Conservation (phyloP, 495 filamentous ascomycete genomes). For the Penicillium cinerascens region DNA sequence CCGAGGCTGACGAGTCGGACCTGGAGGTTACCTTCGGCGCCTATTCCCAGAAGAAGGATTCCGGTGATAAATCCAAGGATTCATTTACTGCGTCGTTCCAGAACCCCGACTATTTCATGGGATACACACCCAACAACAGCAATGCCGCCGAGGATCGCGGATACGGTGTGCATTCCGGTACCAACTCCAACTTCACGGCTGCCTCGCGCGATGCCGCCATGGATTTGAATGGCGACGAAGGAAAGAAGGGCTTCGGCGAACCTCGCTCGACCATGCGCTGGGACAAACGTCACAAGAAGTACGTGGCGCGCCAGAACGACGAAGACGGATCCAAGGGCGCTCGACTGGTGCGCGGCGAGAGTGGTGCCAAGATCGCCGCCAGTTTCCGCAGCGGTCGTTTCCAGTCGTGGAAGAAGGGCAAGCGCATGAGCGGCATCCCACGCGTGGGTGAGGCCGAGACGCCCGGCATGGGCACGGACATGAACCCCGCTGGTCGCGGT, state of each 20-base stretch:
- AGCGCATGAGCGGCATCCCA: constrained; percentile 74
- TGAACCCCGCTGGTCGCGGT: constrained; percentile 33
- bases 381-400: constrained; percentile 91
- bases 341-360: constrained; percentile 85
- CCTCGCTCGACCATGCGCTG: constrained; percentile 76
- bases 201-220: constrained; percentile 80
- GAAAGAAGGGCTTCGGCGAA: constrained; percentile 68
- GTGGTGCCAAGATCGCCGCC: constrained; percentile 91
- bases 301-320: constrained; percentile 85
- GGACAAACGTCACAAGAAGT: constrained; percentile 97
- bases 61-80: constrained; percentile 16
- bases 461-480: constrained; percentile 27
- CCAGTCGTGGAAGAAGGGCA: constrained; percentile 81
- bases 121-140: constrained; percentile 73
- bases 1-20: constrained; percentile 67
- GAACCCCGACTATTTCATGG: constrained; percentile 92
- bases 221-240: constrained; percentile 86
- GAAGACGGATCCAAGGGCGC: constrained; percentile 84
- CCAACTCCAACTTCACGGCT: constrained; percentile 70
- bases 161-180: constrained; percentile 86
- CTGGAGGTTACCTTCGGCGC: constrained; percentile 79
- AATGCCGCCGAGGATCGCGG: constrained; percentile 82
- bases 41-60: constrained; percentile 34
- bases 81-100: constrained; percentile 54
- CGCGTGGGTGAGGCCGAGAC: constrained; percentile 77